phyloP scores from a whole-genome alignment of 768 basidiomycete genomes.

The Tricholoma flavovirens region DNA sequence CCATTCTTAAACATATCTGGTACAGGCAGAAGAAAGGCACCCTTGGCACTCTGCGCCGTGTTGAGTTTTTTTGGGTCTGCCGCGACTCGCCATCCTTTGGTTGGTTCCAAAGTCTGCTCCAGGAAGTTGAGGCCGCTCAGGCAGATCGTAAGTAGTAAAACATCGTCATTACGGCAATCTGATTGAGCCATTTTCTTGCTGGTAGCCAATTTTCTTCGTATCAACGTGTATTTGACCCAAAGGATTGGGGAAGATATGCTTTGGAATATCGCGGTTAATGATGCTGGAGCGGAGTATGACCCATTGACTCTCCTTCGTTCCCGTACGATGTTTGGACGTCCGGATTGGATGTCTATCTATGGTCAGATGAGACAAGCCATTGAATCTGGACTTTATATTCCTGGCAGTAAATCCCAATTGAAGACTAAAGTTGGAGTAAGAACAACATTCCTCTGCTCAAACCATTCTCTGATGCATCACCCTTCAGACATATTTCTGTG shows the following conservation, averaged over 20 bases:
- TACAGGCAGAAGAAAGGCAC: conserved; percentile 78
- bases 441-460: conserved; percentile 10
- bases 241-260: conserved; percentile 83
- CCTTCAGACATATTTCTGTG: conserved; percentile 81
- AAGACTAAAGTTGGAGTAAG: conserved; percentile 81
- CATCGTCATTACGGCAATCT: background rate
- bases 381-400: conserved; percentile 76
- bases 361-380: conserved; percentile 69
- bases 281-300: conserved; percentile 80
- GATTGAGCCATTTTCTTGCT: conserved; percentile 11
- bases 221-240: conserved; percentile 87
- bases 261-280: conserved; percentile 88
- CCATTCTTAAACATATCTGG: conserved; percentile 95
- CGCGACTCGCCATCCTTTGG: conserved; percentile 96
- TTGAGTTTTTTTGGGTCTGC: conserved; percentile 94
- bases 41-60: conserved; percentile 75
- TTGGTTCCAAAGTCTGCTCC: conserved; percentile 90
- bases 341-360: conserved; percentile 85
- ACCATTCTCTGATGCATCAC: conserved; percentile 5
- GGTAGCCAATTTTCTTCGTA: conserved; percentile 86
- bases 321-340: conserved; percentile 88
- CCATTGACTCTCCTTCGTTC: conserved; percentile 84
- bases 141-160: conserved; percentile 65
- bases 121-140: conserved; percentile 84
- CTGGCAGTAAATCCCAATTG: conserved; percentile 70